Evolutionary conservation across 352 stramenopile species (phyloP), one percentile per base, ranked within the genome.

Genomic region (Phytopythium mirpurense): DNA sequence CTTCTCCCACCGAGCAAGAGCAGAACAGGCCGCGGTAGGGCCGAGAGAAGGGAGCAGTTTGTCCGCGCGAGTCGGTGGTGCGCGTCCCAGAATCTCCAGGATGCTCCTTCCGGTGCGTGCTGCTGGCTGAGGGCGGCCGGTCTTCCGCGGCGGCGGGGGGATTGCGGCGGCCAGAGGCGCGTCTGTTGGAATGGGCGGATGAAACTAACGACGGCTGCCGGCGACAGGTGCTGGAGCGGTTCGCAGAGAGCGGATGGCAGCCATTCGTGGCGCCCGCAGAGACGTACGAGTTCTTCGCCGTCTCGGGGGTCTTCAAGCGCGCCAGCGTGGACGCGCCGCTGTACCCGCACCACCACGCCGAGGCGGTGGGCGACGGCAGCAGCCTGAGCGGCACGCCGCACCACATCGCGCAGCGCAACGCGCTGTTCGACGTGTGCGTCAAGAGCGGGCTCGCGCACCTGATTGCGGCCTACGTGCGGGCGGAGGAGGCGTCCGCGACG

Each of bases 281-380:
- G 75, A 91, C 80, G 23, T 93, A 86, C 61, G 83, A 93, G 72
- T 84, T 90, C 63, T 91, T 93, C 51, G 78, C 73, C 23, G 80
- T 88, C 37, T 86, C 83, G 1, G 83, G 83, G 21, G 68, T 94
- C 19, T 94, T 88, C 50, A 74, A 72, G 34, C 76, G 68, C 34
- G 66, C 69, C 24, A 74, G 83, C 38, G 70, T 93, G 51, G 75
- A 90, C 50, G 45, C 56, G 18, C 78, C 83, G 44, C 56, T 87
- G 37, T 63, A 79, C 38, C 59, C 50, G 41, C 65, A 69, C 29
- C 62, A 68, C 11, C 24, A 65, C 37, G 31, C 27, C 38, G 16
- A 55, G 54, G 14, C 67, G 40, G 9, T 43, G 69, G 14, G 65
- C 65, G 31, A 59, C 59, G 24, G 50, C 35, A 27, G 46, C n/a